Base-by-base conservation (phyloP, 768 basidiomycete genomes). In the Boletus eberwhitei region DNA sequence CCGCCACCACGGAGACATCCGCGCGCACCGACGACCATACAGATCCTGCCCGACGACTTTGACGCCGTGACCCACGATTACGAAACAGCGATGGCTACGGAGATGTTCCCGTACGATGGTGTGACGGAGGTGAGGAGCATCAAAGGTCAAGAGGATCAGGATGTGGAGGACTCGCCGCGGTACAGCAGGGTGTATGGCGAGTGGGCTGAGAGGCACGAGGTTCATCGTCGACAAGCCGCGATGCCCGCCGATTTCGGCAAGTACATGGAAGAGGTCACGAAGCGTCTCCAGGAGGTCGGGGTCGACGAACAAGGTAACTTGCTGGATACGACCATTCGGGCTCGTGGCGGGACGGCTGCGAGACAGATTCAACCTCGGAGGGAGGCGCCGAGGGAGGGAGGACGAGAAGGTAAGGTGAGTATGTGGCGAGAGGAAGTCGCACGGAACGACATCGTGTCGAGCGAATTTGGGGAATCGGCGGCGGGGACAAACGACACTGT, bases 351-450 rank as follows among this genome's bases (percentile, higher is more conserved):
- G n/a, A 16, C 32, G 2, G 24, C 44, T 8, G 8, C 57, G 42
- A 54, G 37, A 29, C 52, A 48, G 34, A 24, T 56, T 26, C 55
- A 54, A 24, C 37, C 52, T 3, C 54, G 29, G 59, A 52, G 59
- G 66, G 54, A 58, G 53, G 52, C 52, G 2, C 54, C 32, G 59
- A 52, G 58, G 66, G 54, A 59, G 53, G 52, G 48, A 12, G 63
- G 38, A 19, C 57, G 48, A 16, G 66, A 53, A 22, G 58, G 59
- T 6, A 81, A 79, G 44, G 78, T 86, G 50, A 77, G 74, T 22
- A 75, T 74, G 9, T 86, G 84, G 84, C 71, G 82, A 34, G 79
- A 84, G 60, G 77, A 79, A 41, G 79, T 81, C 0, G 76, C 77
- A 5, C 67, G 72, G 49, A 74, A 77, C 49, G 70, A 64, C 32